Conservation (phyloP, 495 filamentous ascomycete genomes). For the Aspergillus affinis region DNA sequence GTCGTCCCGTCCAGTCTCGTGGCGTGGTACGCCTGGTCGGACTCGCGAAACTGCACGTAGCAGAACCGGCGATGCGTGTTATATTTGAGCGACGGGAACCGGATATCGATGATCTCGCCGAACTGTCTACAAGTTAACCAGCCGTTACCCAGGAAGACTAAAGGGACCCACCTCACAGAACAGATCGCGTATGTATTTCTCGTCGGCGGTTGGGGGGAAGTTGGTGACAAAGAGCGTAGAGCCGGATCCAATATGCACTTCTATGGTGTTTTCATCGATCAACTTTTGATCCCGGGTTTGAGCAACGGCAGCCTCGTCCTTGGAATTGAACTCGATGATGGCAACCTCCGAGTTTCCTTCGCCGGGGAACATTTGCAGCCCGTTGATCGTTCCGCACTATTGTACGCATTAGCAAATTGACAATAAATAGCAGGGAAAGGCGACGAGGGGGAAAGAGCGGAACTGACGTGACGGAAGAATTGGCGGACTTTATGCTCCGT, state of each 20-base stretch:
- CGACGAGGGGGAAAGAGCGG: not conserved
- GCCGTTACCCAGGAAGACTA: not conserved
- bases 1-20: slow-evolving; percentile 67
- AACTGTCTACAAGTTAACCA: slow-evolving; percentile 44
- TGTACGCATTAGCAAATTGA: slow-evolving; percentile 24
- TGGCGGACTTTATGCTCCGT: slow-evolving; percentile 73
- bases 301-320: slow-evolving; percentile 78
- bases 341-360: slow-evolving; percentile 62
- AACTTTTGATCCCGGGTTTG: slow-evolving; percentile 74
- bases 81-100: slow-evolving; percentile 86
- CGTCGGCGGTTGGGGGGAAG: slow-evolving; percentile 83
- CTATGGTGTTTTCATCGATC: slow-evolving; percentile 67
- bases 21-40: slow-evolving; percentile 62
- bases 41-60: slow-evolving; percentile 78
- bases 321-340: slow-evolving; percentile 78
- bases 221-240: slow-evolving; percentile 89
- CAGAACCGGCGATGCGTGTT: slow-evolving; percentile 89
- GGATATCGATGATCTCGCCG: slow-evolving; percentile 80
- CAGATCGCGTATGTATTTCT: slow-evolving; percentile 71
- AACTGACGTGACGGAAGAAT: slow-evolving; percentile 78
- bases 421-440: slow-evolving; percentile 1
- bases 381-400: slow-evolving; percentile 76
- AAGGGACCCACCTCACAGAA: slow-evolving; percentile 58
- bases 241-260: slow-evolving; percentile 68
- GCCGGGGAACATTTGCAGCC: slow-evolving; percentile 61